Evolutionary conservation across 345 rosid genomes (phyloP).

Genomic region (Lepidium aucheri): DNA sequence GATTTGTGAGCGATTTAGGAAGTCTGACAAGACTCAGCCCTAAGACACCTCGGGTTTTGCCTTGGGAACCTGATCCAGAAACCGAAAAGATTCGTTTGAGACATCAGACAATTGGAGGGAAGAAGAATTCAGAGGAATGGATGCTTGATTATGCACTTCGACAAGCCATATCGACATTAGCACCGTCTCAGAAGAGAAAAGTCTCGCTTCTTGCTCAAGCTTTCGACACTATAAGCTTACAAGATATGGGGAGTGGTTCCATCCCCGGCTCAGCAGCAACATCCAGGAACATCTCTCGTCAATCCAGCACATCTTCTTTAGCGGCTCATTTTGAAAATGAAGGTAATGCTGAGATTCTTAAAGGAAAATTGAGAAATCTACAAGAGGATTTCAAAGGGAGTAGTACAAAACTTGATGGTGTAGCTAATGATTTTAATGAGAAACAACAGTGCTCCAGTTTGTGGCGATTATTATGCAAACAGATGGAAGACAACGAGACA

Average conservation of each 20-base stretch:
- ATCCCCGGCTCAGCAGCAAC: constrained; percentile 27
- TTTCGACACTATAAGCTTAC: constrained; percentile 58
- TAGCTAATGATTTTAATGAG: constrained; percentile 32
- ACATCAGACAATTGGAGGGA: constrained; percentile 53
- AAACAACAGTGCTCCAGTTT: constrained; percentile 52
- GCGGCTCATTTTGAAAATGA: constrained; percentile 14
- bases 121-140: constrained; percentile 76
- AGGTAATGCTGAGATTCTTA: constrained; percentile 20
- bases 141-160: constrained; percentile 88
- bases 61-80: constrained; percentile 44
- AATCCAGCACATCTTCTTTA: constrained; percentile 21
- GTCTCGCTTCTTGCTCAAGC: constrained; percentile 93
- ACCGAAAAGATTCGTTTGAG: constrained; percentile 62
- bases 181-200: constrained; percentile 70
- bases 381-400: constrained; percentile 26
- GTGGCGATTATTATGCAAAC: constrained; percentile 70
- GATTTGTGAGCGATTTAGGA: constrained; percentile 78
- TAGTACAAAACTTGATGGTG: constrained; percentile 24
- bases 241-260: constrained; percentile 26
- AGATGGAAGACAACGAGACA: constrained; percentile 55
- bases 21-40: constrained; percentile 49
- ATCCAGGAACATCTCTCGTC: constrained; percentile 31
- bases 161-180: constrained; percentile 64
- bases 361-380: constrained; percentile 18
- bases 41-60: constrained; percentile 31